These are phyloP conservation scores for Podospora conica DNA, from an alignment of 495 filamentous ascomycete species.

Conservation along the genomic window DNA sequence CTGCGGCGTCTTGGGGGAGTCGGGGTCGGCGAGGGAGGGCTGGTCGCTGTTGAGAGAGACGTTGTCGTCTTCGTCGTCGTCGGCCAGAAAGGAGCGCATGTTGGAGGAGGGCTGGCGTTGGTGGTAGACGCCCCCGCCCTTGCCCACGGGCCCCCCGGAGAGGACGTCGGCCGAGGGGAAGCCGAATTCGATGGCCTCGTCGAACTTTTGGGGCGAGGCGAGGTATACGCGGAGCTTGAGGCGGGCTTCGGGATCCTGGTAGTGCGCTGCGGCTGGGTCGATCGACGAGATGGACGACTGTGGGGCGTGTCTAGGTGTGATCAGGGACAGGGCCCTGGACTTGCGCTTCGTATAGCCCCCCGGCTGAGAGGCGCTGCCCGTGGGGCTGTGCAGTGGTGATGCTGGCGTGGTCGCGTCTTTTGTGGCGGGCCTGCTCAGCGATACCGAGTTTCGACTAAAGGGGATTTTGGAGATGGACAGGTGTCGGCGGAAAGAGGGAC, in stretches of 20 bases:
- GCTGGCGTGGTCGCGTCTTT: slow-evolving; percentile 31
- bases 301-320: slow-evolving; percentile 40
- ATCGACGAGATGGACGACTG: slow-evolving; percentile 51
- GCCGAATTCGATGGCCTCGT: slow-evolving; percentile 89
- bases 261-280: slow-evolving; percentile 72
- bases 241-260: slow-evolving; percentile 85
- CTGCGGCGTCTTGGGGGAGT: slow-evolving; percentile 51
- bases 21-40: slow-evolving; percentile 44
- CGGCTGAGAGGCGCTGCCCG: slow-evolving; percentile 19
- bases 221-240: slow-evolving; percentile 83
- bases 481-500: slow-evolving; percentile 48
- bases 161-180: slow-evolving; percentile 61
- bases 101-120: slow-evolving; percentile 31
- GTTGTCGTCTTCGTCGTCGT: slow-evolving; percentile 44
- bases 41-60: slow-evolving; percentile 43
- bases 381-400: slow-evolving; percentile 31
- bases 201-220: slow-evolving; percentile 88
- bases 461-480: slow-evolving; percentile 50
- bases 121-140: not conserved
- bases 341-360: slow-evolving; percentile 37
- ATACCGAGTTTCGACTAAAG: slow-evolving; percentile 46
- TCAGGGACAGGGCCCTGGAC: slow-evolving; percentile 45
- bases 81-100: slow-evolving; percentile 44
- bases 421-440: slow-evolving; percentile 37
- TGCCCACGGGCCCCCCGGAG: slow-evolving; percentile 16